Evolutionary conservation across 768 basidiomycete genomes (phyloP).

Genomic region (Lactarius trivialis): DNA sequence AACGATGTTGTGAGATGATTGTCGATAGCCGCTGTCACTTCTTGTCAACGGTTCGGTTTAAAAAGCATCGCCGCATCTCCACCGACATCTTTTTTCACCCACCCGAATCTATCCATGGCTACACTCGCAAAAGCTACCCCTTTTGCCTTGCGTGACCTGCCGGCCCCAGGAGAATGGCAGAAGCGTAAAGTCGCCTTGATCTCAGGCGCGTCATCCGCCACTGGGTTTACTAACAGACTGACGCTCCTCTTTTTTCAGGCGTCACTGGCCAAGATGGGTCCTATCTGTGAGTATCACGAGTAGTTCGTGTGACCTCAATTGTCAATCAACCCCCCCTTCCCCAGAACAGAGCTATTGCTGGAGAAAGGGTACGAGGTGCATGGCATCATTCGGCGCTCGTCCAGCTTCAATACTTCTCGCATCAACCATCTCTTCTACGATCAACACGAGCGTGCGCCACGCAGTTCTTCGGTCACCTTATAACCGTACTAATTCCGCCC

Average conservation of each 20-base stretch:
- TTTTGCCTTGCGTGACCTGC: slow-evolving; percentile 44
- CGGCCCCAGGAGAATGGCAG: slow-evolving; percentile 73
- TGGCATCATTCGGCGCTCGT: slow-evolving; percentile 94
- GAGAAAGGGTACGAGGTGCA: slow-evolving; percentile 89
- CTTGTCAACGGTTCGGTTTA: neutral
- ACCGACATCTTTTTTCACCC: neutral
- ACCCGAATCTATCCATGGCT: slow-evolving; percentile 33
- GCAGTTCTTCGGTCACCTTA: neutral
- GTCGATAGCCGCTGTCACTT: neutral
- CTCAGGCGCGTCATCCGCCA: slow-evolving; percentile 49
- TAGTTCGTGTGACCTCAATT: slow-evolving; percentile 16
- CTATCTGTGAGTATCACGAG: slow-evolving; percentile 60
- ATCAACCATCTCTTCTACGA: slow-evolving; percentile 91
- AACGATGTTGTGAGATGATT: neutral
- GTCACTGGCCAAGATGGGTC: slow-evolving; percentile 97
- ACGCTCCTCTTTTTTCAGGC: slow-evolving; percentile 40
- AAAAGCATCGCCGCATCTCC: neutral
- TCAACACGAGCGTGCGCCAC: slow-evolving; percentile 74
- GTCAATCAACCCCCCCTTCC: slow-evolving; percentile 4
- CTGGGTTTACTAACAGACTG: slow-evolving; percentile 10
- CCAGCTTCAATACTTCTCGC: slow-evolving; percentile 96
- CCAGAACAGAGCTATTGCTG: slow-evolving; percentile 75
- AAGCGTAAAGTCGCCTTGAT: slow-evolving; percentile 92
- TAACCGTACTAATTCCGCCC: slow-evolving; percentile 4
- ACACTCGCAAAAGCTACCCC: slow-evolving; percentile 26